These are phyloP conservation scores for Neospermospora avenae DNA, from an alignment of 2,329 filamentous ascomycete species.

Conservation along the genomic window DNA sequence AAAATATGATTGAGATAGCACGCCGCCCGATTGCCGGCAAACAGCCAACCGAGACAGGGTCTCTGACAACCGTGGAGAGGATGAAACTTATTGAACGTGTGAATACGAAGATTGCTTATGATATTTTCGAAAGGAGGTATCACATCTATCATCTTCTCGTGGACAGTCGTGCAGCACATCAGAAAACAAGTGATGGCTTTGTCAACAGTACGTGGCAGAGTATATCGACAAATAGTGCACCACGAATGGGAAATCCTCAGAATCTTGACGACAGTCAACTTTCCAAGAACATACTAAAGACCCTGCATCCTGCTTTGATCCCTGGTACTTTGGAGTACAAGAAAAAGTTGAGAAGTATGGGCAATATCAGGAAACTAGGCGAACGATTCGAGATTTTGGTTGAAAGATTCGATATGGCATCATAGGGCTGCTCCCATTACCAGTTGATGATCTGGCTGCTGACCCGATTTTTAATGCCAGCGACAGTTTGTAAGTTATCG, in stretches of 20 bases:
- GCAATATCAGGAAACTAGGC: background rate
- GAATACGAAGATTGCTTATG: background rate
- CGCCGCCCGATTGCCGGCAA: background rate
- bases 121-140: background rate
- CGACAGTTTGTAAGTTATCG: background rate
- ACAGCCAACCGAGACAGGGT: background rate
- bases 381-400: background rate
- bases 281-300: background rate
- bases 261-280: background rate
- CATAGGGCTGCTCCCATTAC: background rate
- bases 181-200: background rate
- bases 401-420: background rate
- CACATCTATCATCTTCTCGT: background rate
- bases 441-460: background rate
- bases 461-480: background rate
- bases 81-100: background rate
- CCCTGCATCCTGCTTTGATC: background rate
- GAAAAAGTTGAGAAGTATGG: background rate
- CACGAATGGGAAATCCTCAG: background rate
- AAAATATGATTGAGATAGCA: background rate
- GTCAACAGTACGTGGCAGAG: background rate
- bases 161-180: background rate
- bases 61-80: background rate
- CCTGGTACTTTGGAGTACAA: background rate
- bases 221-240: background rate